Base-by-base conservation (phyloP, 345 rosid genomes). In the Excoecaria cochinchinensis region DNA sequence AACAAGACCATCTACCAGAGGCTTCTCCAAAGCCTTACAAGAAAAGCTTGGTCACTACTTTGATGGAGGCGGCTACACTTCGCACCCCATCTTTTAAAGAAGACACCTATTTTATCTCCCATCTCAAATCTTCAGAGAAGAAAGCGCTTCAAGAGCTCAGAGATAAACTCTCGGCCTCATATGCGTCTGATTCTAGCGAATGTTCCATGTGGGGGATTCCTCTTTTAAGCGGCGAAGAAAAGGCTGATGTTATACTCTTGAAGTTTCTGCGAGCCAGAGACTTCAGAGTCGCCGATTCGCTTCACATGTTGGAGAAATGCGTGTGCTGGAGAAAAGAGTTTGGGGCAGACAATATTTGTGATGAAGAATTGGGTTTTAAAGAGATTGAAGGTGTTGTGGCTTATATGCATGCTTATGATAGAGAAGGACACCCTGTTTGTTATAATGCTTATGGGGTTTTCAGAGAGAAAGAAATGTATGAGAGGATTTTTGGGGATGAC, bases 361-460 rank as follows among this genome's bases (percentile, higher is more conserved):
- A 93, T 17, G 98, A 93, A 80, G 99, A 95, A 8, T 80, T 91
- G 68, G 95, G 90, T 51, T 95, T 95, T 74, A 89, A 93, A 64
- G 98, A 95, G 64, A 90, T 95, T 16, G 98, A 95, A 78, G 97
- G 90, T 4, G 79, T 81, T 10, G 99, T 95, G 8, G 98, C 98
- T 48, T 93, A 89, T 67, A 93, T 95, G 99, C 87, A 88, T 48
- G 98, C 97, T 0, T 89, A 82, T 74, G 99, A 95, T 62, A 85
- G 86, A 62, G 90, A 85, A 70, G 98, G 97, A 0, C 99, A 93
- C 39, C 99, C 99, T 5, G 97, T 93, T 5, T 95, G 99, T 72
- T 95, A 93, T 86, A 95, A 95, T 74, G 96, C 97, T 1, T 95
- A 95, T 61, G 99, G 95, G 19, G 84, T 95, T 59, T 95, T 95